A percentile compares a stretch with the other conserved stretches of the same genome.
Conservation (phyloP, 2,329 filamentous ascomycete genomes). For the Botryotinia narcissicola region DNA sequence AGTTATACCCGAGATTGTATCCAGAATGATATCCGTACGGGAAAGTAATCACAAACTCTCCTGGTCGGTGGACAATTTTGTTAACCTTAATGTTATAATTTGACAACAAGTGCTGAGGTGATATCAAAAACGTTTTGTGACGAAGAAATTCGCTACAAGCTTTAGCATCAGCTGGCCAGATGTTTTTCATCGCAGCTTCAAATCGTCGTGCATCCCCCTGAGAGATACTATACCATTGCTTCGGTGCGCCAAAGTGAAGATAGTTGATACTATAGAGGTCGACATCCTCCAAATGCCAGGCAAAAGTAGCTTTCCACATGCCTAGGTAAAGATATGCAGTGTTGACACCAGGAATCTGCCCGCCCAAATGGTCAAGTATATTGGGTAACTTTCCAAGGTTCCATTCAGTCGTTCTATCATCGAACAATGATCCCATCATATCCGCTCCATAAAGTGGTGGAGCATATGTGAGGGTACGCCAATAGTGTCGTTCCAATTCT, state of each 20-base stretch:
- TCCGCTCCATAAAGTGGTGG: constrained; percentile 94
- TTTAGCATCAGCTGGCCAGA: constrained; percentile 94
- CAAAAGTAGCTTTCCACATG: constrained; percentile 99
- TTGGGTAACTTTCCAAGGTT: constrained; percentile 95
- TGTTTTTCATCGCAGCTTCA: constrained; percentile 89
- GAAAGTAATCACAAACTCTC: constrained; percentile 97
- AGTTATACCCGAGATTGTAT: constrained; percentile 97
- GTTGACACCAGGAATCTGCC: constrained; percentile 95
- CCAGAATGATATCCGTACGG: constrained; percentile 98
- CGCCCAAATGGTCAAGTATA: constrained; percentile 86
- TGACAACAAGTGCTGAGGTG: constrained; percentile 79
- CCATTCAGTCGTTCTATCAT: constrained; percentile 80
- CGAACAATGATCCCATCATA: constrained; percentile 91
- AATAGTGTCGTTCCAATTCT: constrained; percentile 91
- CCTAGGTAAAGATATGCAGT: constrained; percentile 96
- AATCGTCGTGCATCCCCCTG: constrained; percentile 92
- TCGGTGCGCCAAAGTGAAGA: constrained; percentile 96
- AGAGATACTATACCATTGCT: constrained; percentile 99
- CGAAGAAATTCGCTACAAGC: constrained; percentile 93
- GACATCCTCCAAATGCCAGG: constrained; percentile 97
- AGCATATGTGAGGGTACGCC: constrained; percentile 95
- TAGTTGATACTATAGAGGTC: constrained; percentile 99
- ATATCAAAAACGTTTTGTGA: constrained; percentile 97
- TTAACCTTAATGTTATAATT: constrained; percentile 96
- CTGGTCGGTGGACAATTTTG: constrained; percentile 90